Evolutionary conservation across 78 protist genomes (phyloP).

Genomic region (Tieghemostelium lacteum): DNA sequence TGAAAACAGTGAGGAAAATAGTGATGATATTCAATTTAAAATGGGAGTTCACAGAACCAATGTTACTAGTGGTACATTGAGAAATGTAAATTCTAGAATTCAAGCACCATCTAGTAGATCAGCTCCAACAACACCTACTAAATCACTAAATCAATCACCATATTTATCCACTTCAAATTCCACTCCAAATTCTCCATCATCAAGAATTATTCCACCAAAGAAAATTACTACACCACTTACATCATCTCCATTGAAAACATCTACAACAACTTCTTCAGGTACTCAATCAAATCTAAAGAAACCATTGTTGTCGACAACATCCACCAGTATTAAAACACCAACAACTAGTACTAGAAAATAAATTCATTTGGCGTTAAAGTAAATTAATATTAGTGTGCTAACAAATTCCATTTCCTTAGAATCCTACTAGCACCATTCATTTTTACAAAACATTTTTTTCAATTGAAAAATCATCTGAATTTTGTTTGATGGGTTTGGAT

Average conservation of each 20-base stretch:
- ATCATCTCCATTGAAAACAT: not conserved
- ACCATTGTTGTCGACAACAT: not conserved
- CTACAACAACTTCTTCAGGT: not conserved
- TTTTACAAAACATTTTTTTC: too few species aligned
- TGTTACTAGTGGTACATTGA: constrained; percentile 60
- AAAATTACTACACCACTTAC: not conserved
- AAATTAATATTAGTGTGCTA: too few species aligned
- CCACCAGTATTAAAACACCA: not conserved
- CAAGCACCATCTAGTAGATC: not conserved
- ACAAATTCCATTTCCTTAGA: too few species aligned
- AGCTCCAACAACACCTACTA: not conserved
- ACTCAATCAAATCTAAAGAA: not conserved
- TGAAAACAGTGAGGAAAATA: not conserved
- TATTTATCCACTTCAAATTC: not conserved
- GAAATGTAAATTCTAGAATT: not conserved
- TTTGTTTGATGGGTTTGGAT: too few species aligned
- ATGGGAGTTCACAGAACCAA: constrained; percentile 49
- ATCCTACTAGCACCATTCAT: too few species aligned
- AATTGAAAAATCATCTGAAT: too few species aligned
- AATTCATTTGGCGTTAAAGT: too few species aligned
- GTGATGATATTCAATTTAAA: constrained; percentile 45
- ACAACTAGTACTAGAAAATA: too few species aligned
- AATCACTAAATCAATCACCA: not conserved
- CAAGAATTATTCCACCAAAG: not conserved
- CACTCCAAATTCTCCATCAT: not conserved